phyloP scores from a whole-genome alignment of 148 eudicot species.

The Camellia japonica region DNA sequence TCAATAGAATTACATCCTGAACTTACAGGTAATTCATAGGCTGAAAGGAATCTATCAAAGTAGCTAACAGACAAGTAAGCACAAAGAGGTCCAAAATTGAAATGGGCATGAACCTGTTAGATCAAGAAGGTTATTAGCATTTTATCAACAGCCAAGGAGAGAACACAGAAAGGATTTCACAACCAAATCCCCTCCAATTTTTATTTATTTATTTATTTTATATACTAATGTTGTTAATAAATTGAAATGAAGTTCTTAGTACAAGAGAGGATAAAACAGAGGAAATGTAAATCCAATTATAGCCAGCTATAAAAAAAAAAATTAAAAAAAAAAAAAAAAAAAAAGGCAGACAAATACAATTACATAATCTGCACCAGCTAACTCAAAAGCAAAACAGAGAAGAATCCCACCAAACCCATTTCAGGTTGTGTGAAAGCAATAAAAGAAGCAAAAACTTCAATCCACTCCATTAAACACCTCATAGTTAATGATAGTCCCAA shows the following conservation, averaged over 20 bases:
- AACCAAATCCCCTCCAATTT: too few relatives aligned
- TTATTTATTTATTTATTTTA: too few relatives aligned
- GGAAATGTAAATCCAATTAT: conserved; percentile 27
- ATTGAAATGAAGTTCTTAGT: background rate
- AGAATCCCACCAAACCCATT: conserved; percentile 23
- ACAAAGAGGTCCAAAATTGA: conserved; percentile 73
- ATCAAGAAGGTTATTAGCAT: conserved; percentile 19
- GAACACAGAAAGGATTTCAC: too few relatives aligned
- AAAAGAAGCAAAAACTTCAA: conserved; percentile 1
- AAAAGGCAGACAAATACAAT: conserved; percentile 3
- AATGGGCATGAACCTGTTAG: conserved; percentile 63
- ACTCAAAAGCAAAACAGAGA: conserved; percentile 1
- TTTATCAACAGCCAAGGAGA: background rate
- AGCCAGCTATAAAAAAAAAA: conserved; percentile 7
- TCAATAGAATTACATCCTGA: conserved; percentile 9
- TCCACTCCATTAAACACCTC: conserved; percentile 3
- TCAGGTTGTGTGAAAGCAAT: conserved; percentile 22
- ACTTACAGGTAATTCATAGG: conserved; percentile 63
- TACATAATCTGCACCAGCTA: background rate
- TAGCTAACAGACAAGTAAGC: conserved; percentile 61
- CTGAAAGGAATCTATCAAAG: conserved; percentile 74
- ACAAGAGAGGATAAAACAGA: conserved; percentile 8
- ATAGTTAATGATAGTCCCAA: background rate
- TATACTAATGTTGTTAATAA: background rate
- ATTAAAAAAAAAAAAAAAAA: background rate